phyloP scores from a whole-genome alignment of 257 asterid species.

The Rehmannia glutinosa region DNA sequence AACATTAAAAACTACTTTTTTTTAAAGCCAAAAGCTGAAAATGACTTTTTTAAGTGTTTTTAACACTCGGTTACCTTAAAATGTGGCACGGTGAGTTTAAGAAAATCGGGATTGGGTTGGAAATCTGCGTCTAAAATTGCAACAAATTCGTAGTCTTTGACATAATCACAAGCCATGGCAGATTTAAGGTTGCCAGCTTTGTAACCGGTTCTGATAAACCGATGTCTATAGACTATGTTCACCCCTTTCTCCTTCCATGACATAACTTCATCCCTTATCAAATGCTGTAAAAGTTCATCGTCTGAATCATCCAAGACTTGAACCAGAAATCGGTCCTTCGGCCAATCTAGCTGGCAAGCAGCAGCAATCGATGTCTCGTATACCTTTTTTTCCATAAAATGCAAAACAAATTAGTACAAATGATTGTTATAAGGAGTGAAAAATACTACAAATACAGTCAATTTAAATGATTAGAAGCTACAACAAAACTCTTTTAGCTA shows the following conservation, averaged over 20 bases:
- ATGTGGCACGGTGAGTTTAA: constrained; percentile 80
- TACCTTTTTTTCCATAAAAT: constrained; percentile 41
- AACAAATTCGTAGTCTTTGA: constrained; percentile 77
- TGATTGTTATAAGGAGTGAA: not conserved
- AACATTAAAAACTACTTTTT: no score
- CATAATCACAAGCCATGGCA: constrained; percentile 89
- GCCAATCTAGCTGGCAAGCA: constrained; percentile 91
- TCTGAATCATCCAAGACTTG: constrained; percentile 94
- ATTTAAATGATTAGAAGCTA: no score
- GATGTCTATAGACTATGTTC: constrained; percentile 76
- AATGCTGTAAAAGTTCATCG: constrained; percentile 63
- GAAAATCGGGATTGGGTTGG: constrained; percentile 88
- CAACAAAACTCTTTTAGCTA: no score
- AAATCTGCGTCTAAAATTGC: constrained; percentile 88
- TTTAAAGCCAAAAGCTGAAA: no score
- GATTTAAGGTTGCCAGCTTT: constrained; percentile 97
- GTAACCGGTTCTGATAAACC: constrained; percentile 79
- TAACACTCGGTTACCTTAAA: constrained; percentile 52
- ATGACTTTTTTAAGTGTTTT: no score
- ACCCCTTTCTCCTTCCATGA: constrained; percentile 88
- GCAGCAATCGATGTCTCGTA: constrained; percentile 82
- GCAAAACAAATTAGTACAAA: not conserved
- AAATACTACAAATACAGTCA: not conserved
- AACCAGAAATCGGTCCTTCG: constrained; percentile 69
- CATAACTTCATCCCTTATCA: constrained; percentile 62